Evolutionary conservation across 805 yeast genomes (phyloP).

Genomic region (Yarrowia divulgata): DNA sequence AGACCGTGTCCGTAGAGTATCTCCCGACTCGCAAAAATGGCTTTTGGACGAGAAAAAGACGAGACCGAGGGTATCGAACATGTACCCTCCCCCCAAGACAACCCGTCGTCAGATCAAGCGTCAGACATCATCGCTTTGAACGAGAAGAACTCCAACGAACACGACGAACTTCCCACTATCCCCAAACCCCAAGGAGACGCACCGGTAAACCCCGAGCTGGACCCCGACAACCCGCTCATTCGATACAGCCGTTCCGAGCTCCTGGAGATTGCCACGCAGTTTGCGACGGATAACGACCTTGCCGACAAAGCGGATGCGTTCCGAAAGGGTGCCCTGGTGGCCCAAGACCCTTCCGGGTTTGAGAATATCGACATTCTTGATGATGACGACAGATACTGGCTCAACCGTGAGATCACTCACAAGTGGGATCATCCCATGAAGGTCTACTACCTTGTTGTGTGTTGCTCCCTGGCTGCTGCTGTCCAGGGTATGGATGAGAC

Average conservation of each 20-base stretch:
- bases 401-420: constrained; percentile 57
- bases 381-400: constrained; percentile 48
- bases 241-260: constrained; percentile 23
- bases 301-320: constrained; percentile 41
- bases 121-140: constrained; percentile 18
- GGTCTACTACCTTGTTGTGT: constrained; percentile 59
- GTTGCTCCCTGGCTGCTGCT: constrained; percentile 71
- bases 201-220: not conserved
- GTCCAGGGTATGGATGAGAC: constrained; percentile 81
- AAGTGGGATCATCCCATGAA: constrained; percentile 56
- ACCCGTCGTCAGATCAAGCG: not conserved
- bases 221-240: constrained; percentile 32
- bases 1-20: not conserved
- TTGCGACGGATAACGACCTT: constrained; percentile 23
- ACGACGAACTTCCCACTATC: not conserved
- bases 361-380: constrained; percentile 53
- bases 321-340: constrained; percentile 62
- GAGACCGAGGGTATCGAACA: constrained; percentile 22
- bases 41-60: not conserved
- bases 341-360: constrained; percentile 52
- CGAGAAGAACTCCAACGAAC: constrained; percentile 28
- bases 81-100: constrained; percentile 7
- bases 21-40: not conserved
- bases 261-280: constrained; percentile 20
- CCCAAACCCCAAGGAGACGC: not conserved